These are phyloP conservation scores for Candida coquimbonensis DNA, from an alignment of 805 yeast species.

Conservation along the genomic window DNA sequence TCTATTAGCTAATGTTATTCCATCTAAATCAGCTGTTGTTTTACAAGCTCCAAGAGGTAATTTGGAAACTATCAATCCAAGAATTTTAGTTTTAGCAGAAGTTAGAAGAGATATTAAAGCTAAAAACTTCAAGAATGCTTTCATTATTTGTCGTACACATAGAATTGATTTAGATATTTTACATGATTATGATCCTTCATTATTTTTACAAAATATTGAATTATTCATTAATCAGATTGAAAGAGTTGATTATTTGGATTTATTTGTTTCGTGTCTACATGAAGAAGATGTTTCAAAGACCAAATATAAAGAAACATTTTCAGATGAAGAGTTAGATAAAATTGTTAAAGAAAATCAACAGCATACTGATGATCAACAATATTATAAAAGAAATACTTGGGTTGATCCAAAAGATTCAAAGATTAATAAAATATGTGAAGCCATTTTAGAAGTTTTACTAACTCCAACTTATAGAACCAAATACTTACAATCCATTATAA, in stretches of 20 bases:
- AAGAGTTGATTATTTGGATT: conserved; percentile 69
- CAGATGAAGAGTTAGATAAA: conserved; percentile 25
- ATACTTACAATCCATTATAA: conserved; percentile 71
- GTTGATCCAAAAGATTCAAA: conserved; percentile 42
- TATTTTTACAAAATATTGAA: conserved; percentile 58
- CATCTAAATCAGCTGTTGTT: conserved; percentile 74
- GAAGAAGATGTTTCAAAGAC: conserved; percentile 82
- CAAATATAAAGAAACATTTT: conserved; percentile 69
- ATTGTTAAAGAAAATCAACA: conserved; percentile 24
- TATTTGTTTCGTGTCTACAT: conserved; percentile 78
- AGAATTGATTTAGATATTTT: conserved; percentile 86
- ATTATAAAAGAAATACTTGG: conserved; percentile 28
- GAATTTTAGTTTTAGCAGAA: conserved; percentile 83
- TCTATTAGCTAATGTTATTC: conserved; percentile 69
- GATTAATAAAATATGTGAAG: conserved; percentile 71
- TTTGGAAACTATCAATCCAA: conserved; percentile 86
- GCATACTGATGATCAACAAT: conserved; percentile 26
- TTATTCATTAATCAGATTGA: conserved; percentile 64
- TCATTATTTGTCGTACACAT: conserved; percentile 78
- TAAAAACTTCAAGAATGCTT: conserved; percentile 63
- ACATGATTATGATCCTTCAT: conserved; percentile 76
- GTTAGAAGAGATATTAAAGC: conserved; percentile 64
- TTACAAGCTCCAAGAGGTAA: conserved; percentile 96
- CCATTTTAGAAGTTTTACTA: conserved; percentile 50
- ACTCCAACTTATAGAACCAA: conserved; percentile 42